Conservation (phyloP, 805 yeast genomes). For the Kodamaea laetipori region DNA sequence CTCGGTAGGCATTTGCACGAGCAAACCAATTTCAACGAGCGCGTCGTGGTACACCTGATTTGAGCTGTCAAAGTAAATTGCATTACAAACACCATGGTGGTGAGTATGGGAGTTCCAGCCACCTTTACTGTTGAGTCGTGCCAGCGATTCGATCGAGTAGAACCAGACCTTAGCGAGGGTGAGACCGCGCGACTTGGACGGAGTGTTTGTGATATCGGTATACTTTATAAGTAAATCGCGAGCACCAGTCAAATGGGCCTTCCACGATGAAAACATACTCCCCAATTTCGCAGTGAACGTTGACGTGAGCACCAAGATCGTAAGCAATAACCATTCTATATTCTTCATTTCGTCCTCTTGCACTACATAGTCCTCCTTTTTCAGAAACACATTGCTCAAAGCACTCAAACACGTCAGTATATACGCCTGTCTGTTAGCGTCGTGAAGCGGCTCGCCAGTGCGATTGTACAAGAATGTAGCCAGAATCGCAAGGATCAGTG, state of each 20-base stretch:
- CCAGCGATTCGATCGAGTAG: conserved; percentile 28
- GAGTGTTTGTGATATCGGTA: conserved; percentile 18
- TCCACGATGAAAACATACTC: conserved; percentile 23
- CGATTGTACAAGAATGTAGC: conserved; percentile 31
- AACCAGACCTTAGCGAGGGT: conserved; percentile 32
- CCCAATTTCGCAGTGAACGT: conserved; percentile 25
- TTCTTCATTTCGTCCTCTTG: conserved; percentile 16
- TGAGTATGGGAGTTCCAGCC: conserved; percentile 6
- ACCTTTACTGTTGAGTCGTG: conserved; percentile 18
- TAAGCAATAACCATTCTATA: conserved; percentile 28
- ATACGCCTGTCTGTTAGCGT: conserved; percentile 22
- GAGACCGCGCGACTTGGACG: conserved; percentile 17
- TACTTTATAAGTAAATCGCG: conserved; percentile 27
- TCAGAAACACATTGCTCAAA: conserved; percentile 23
- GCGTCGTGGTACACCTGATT: conserved; percentile 36
- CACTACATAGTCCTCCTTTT: conserved; percentile 14
- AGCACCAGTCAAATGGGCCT: conserved; percentile 28
- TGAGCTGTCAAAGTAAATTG: not conserved
- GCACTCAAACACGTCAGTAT: conserved; percentile 23
- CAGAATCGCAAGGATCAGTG: conserved; percentile 26
- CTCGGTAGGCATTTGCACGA: conserved; percentile 18
- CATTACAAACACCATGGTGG: not conserved
- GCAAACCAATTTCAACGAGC: conserved; percentile 28
- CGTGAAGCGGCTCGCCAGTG: conserved; percentile 24
- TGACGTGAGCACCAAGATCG: conserved; percentile 27